Conservation (phyloP, 1,284 basidiomycete genomes). For the Omphalotus olearius region DNA sequence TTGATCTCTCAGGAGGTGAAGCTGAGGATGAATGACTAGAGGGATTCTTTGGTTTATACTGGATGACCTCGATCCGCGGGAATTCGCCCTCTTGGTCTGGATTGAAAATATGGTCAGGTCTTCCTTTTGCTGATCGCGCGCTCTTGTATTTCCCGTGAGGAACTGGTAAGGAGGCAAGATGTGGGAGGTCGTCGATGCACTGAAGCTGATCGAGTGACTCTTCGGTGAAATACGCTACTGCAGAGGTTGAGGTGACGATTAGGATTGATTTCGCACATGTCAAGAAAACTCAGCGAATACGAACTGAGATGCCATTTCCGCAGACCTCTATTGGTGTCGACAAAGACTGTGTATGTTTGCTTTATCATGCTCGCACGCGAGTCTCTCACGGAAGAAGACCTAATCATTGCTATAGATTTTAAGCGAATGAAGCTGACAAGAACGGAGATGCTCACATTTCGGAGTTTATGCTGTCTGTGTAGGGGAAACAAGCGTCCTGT, state of each 20-base stretch:
- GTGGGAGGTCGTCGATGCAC: conserved; percentile 60
- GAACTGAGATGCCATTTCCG: conserved; percentile 81
- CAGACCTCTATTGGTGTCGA: conserved; percentile 58
- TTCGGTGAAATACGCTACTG: conserved; percentile 75
- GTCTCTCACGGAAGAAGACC: conserved; percentile 19
- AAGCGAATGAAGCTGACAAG: too few species aligned
- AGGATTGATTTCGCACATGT: too few species aligned
- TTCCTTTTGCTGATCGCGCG: conserved; percentile 56
- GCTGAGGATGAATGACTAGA: conserved; percentile 15
- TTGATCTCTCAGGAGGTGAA: conserved; percentile 19
- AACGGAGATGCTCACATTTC: too few species aligned
- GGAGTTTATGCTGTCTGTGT: conserved; percentile 27
- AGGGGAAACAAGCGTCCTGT: conserved; percentile 41
- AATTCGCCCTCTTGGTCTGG: conserved; percentile 25
- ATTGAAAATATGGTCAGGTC: conserved; percentile 44
- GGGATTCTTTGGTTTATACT: conserved; percentile 30
- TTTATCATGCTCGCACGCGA: conserved; percentile 53
- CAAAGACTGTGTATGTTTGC: conserved; percentile 76
- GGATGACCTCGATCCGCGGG: conserved; percentile 33
- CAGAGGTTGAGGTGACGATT: conserved; percentile 11
- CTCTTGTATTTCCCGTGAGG: conserved; percentile 68
- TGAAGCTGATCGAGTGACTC: conserved; percentile 55
- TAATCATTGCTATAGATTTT: too few species aligned
- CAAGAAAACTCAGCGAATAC: conserved; percentile 21
- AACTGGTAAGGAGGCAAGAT: conserved; percentile 50